Evolutionary conservation across 768 basidiomycete genomes (phyloP).

Genomic region (Macrolepiota albuminosa): DNA sequence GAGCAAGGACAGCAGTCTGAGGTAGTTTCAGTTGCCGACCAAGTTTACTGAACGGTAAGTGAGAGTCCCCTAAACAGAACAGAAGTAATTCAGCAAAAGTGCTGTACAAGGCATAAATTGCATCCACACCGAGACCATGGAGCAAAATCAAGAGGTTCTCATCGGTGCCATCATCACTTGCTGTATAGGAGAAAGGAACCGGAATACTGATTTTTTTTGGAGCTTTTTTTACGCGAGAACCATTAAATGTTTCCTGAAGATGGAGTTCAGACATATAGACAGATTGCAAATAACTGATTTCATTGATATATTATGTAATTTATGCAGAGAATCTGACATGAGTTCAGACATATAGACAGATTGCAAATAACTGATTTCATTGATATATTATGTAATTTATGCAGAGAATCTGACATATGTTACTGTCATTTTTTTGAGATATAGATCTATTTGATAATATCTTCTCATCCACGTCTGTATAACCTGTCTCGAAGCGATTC

Average conservation of each 20-base stretch:
- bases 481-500: background rate
- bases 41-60: constrained; percentile 69
- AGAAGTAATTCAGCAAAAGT: background rate
- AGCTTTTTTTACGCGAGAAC: constrained; percentile 37
- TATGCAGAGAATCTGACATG: no score
- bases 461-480: no score
- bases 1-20: constrained; percentile 79
- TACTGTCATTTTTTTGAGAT: no score
- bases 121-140: constrained; percentile 72
- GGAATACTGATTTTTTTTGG: constrained; percentile 44
- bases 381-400: no score
- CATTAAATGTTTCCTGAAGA: constrained; percentile 23
- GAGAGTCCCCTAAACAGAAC: constrained; percentile 64
- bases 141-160: constrained; percentile 82
- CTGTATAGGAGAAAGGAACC: constrained; percentile 58
- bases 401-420: no score
- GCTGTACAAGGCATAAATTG: background rate
- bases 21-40: constrained; percentile 76
- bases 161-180: constrained; percentile 81
- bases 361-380: background rate
- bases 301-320: no score
- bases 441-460: no score
- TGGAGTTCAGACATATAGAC: constrained; percentile 24
- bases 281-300: background rate
- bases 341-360: constrained; percentile 20